phyloP scores from a whole-genome alignment of 2,329 filamentous ascomycete species.

The Verticillium albo-atrum region DNA sequence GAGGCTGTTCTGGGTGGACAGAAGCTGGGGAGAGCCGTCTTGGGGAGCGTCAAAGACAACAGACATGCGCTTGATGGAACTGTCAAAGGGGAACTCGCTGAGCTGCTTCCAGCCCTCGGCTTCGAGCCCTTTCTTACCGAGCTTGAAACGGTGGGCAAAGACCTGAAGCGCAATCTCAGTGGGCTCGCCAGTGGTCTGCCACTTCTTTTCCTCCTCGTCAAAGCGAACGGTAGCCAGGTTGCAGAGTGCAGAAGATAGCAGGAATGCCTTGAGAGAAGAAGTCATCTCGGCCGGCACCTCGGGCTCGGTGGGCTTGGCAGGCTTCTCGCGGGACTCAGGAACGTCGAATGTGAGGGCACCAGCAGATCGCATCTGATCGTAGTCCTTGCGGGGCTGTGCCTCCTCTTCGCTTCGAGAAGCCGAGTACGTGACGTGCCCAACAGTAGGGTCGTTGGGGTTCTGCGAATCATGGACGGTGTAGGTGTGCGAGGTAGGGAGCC shows the following conservation, averaged over 20 bases:
- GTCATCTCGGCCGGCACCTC: conserved; percentile 39
- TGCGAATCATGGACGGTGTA: conserved; percentile 59
- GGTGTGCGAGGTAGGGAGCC: conserved; percentile 53
- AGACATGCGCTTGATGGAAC: conserved; percentile 74
- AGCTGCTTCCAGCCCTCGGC: conserved; percentile 55
- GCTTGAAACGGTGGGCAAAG: conserved; percentile 64
- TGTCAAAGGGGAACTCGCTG: conserved; percentile 76
- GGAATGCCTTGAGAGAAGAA: conserved; percentile 44
- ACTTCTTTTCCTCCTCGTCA: conserved; percentile 49
- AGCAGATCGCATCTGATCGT: conserved; percentile 55
- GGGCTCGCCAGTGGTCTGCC: conserved; percentile 66
- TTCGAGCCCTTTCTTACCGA: conserved; percentile 50
- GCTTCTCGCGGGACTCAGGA: conserved; percentile 47
- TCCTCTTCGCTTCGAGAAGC: conserved; percentile 30
- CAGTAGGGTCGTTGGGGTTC: conserved; percentile 57
- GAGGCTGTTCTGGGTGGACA: conserved; percentile 33
- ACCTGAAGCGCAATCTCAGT: conserved; percentile 76
- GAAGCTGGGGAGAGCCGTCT: neutral
- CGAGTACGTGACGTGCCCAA: conserved; percentile 47
- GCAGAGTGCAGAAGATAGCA: conserved; percentile 57
- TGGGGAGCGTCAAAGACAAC: conserved; percentile 59
- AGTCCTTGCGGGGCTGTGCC: conserved; percentile 42
- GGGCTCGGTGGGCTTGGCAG: conserved; percentile 27
- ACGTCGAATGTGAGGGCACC: conserved; percentile 59
- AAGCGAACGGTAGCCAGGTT: conserved; percentile 58